These are phyloP conservation scores for Chamaecyparis obtusa DNA, from an alignment of 75 land plant genomes.

Conservation along the genomic window DNA sequence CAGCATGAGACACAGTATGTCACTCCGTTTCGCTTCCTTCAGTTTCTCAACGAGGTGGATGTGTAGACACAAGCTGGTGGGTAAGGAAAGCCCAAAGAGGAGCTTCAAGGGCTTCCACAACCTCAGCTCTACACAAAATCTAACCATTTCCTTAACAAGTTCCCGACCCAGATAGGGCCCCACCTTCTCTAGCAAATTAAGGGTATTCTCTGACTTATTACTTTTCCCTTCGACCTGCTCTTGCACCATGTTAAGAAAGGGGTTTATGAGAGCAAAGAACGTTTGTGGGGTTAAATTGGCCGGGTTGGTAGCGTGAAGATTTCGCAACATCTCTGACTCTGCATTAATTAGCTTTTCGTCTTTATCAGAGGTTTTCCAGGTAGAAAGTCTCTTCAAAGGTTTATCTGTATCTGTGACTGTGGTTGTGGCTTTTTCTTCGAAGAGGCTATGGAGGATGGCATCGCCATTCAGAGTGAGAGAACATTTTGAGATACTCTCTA, in stretches of 20 bases:
- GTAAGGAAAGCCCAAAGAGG: conserved; percentile 20
- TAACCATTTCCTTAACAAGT: conserved; percentile 22
- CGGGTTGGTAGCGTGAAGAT: conserved; percentile 21
- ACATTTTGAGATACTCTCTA: background rate
- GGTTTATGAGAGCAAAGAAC: conserved; percentile 22
- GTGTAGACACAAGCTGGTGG: background rate
- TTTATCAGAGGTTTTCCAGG: conserved; percentile 28
- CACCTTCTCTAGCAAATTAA: conserved; percentile 23
- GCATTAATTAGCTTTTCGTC: conserved; percentile 27
- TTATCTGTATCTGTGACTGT: background rate
- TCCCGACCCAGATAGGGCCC: conserved; percentile 30
- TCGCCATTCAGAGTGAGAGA: conserved; percentile 46
- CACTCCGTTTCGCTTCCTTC: conserved; percentile 35
- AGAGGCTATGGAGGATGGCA: conserved; percentile 14
- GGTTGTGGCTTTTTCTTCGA: conserved; percentile 6
- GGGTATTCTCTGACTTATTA: background rate
- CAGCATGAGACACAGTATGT: conserved; percentile 37
- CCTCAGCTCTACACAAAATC: conserved; percentile 23
- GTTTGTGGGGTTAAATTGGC: background rate
- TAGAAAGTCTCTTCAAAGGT: conserved; percentile 20
- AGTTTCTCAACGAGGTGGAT: conserved; percentile 30
- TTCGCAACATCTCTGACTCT: conserved; percentile 2
- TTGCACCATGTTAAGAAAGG: conserved; percentile 19
- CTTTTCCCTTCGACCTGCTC: background rate
- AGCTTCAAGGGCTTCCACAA: conserved; percentile 27